Evolutionary conservation across 345 rosid species (phyloP).

Genomic region (Limnanthes douglasii): DNA sequence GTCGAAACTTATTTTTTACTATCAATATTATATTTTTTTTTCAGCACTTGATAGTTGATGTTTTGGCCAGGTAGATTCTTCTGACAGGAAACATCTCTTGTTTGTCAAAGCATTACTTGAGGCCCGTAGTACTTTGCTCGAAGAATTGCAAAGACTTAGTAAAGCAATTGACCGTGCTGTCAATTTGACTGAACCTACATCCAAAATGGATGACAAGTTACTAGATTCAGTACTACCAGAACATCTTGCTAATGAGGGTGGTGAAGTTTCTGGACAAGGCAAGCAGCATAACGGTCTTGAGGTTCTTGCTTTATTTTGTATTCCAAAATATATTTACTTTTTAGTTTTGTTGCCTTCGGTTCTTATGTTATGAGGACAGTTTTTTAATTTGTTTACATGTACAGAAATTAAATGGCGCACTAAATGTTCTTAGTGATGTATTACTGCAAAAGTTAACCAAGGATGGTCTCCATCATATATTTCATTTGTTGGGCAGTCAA

Average conservation of each 20-base stretch:
- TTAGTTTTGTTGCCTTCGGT: conserved; percentile 1
- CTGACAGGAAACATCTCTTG: conserved; percentile 24
- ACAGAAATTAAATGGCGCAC: conserved; percentile 34
- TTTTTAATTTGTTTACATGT: conserved; percentile 12
- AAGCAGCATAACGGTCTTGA: conserved; percentile 53
- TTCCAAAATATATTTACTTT: conserved; percentile 5
- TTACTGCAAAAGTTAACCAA: conserved; percentile 27
- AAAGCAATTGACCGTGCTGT: conserved; percentile 29
- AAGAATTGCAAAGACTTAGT: conserved; percentile 55
- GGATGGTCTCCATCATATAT: conserved; percentile 33
- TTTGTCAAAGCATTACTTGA: conserved; percentile 54
- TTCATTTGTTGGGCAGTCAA: conserved; percentile 52
- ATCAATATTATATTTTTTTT: no score
- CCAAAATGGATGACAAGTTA: conserved; percentile 32
- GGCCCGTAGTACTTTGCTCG: conserved; percentile 49
- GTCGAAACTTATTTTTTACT: no score
- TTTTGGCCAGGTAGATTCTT: conserved; percentile 26
- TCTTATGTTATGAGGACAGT: no score
- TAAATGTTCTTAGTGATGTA: conserved; percentile 23
- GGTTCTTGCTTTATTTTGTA: conserved; percentile 48
- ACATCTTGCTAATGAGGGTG: conserved; percentile 22
- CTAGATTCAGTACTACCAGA: conserved; percentile 20
- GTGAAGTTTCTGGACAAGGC: conserved; percentile 36
- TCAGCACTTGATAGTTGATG: no score
- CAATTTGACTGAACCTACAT: conserved; percentile 39